Base-by-base conservation (phyloP, 495 filamentous ascomycete species). In the Talaromyces liani region DNA sequence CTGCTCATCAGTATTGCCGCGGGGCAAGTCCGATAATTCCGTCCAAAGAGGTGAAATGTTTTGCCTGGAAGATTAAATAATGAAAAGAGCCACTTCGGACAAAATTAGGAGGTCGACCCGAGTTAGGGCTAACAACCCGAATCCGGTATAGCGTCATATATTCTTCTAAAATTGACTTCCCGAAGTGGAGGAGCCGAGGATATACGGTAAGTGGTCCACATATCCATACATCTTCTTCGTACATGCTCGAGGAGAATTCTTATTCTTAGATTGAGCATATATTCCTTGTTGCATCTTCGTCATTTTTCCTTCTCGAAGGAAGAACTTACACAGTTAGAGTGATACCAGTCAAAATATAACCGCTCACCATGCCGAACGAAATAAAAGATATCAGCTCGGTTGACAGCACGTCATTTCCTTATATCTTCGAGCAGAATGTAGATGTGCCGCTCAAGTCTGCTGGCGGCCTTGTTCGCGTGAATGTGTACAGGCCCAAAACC, bases 361-460 rank as follows among this genome's bases (percentile, higher is more conserved):
- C 5, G n/a, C 24, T 27, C 64, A 72, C 58, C 51, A 79, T 79
- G 76, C 75, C 76, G 24, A 77, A 75, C 64, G 60, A 70, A 34
- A 70, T 75, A 65, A 66, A 58, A 20, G 79, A 84, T 62, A 71
- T 80, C 61, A 67, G 72, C 61, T 77, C 69, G 4, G 62, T 71
- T 25, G 72, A 73, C 64, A 68, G 69, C 34, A 66, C 66, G 1
- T 72, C 71, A 9, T 75, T 74, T 51, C 64, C 68, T 10, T 78
- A 77, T 67, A 69, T 77, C 58, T 77, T 70, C 64, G 74, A 79
- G 53, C 68, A 77, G 47, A 77, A 77, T 68, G 70, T 72, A 4
- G 72, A 72, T 2, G 71, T 78, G 10, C 34, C 64, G 0, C 65
- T 77, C 24, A 73, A 75, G 41, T 68, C 72, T 53, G 24, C 67